Base-by-base conservation (phyloP, 306 rosid genomes). In the Fragaria iinumae region DNA sequence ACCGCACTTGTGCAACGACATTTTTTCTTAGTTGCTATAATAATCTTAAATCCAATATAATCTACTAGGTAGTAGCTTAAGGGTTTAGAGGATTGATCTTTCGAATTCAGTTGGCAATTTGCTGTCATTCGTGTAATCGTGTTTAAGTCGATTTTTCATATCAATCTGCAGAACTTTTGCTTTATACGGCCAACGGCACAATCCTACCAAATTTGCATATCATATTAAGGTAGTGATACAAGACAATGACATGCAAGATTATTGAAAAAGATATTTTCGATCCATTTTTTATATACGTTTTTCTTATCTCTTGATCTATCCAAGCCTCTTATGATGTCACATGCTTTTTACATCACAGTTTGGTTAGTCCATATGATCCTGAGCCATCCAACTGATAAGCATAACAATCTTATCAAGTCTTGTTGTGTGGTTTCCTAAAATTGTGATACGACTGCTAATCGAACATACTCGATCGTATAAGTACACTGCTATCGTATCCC, bases 131-230 rank as follows among this genome's bases (percentile, higher is more conserved):
- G 60, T 44, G 41, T 67, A 36, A 16, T 49, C 62, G 60, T 44
- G 41, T 67, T 29, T 43, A n/a, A 47, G 38, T 55, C 39, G 12
- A 69, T 38, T 65, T 11, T 45, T 65, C 72, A 71, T 21, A 56
- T 38, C 41, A 47, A 32, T 36, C 8, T 27, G 49, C 27, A 4
- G 56, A 12, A 45, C 71, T 59, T 70, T 34, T 77, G 7, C 48
- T 62, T 78, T 70, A 20, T 23, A 16, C n/a, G 50, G 62, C 69
- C 50, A 49, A 65, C 59, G 36, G 70, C 71, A 68, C 21, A 73
- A 64, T 74, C 79, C 74, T 43, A 73, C 50, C 73, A 38, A 60
- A 11, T 47, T 74, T 62, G 48, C 57, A 18, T 50, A 48, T 48
- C 52, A 25, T 39, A 57, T 60, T 27, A 38, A n/a, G 16, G 17